Evolutionary conservation across 345 rosid genomes (phyloP), one percentile per base, ranked within the genome.

Genomic region (Eucalyptus decipiens): DNA sequence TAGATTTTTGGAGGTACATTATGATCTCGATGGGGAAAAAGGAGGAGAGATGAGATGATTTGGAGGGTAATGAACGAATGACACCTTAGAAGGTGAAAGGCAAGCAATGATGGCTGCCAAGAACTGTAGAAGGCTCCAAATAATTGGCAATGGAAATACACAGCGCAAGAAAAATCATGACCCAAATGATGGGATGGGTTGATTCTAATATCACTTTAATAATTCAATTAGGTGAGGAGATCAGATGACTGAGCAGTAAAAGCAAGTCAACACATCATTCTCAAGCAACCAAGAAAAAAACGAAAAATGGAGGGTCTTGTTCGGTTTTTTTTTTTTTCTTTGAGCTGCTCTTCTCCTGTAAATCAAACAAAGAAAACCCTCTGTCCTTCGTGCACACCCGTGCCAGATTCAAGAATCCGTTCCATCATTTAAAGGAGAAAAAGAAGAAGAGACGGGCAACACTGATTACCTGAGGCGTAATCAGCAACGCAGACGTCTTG

Each of bases 401-500:
- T 6, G 42, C 83, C 83, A 43, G 47, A 40, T 76, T 76, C 83
- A 76, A 76, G 83, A 40, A 76, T 10, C 24, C 83, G 83, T 40
- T 21, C 47, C 83, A 11, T 76, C 83, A 21, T 19, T 40, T 21
- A 11, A 76, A 76, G 13, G 47, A 11, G 47, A 21, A 6, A 1
- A 21, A 21, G 83, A 76, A 37, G 83, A 11, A 40, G 0, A 76
- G 16, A 76, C 83, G 16, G 47, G 47, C 28, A 7, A 10, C 1
- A 4, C 50, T 1, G 21, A 28, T 56, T 86, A 89, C 90, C 90
- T 51, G 94, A 92, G 86, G 92, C 86, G 86, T 93, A 93, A 90
- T 97, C 97, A 58, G 99, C 99, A 85, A 96, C 99, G 83, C 99
- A 97, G 67, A 97, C 83, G 89, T 97, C 99, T 91, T 97, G 99